phyloP scores from a whole-genome alignment of 768 basidiomycete species.

The Suillus tomentosus region DNA sequence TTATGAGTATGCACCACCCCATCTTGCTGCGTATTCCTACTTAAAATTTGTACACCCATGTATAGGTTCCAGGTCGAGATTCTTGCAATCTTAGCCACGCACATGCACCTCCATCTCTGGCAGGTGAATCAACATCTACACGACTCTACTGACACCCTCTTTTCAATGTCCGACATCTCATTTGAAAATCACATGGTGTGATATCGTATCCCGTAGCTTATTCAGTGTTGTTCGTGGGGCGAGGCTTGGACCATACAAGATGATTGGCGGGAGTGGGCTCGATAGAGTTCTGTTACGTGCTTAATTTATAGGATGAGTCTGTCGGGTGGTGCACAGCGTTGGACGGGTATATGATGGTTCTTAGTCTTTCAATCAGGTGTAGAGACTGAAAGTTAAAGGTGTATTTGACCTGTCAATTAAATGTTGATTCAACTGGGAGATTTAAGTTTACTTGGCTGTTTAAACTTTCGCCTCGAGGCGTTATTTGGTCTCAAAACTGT shows the following conservation, averaged over 20 bases:
- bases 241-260: neutral
- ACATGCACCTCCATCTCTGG: neutral
- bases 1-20: too few relatives aligned
- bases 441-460: constrained; percentile 20
- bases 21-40: too few relatives aligned
- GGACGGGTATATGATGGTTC: constrained; percentile 38
- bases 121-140: neutral
- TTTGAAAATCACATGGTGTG: neutral
- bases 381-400: constrained; percentile 58
- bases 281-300: neutral
- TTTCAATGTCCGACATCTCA: neutral
- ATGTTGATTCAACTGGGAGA: neutral
- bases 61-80: neutral
- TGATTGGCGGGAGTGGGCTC: neutral
- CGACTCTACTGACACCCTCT: neutral
- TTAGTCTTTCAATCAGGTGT: constrained; percentile 73
- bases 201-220: neutral
- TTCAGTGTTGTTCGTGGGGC: neutral
- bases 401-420: constrained; percentile 45
- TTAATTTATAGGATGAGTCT: neutral
- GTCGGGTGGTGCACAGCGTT: too few relatives aligned
- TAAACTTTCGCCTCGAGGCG: too few relatives aligned
- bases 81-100: neutral
- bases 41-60: neutral
- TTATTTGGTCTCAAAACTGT: constrained; percentile 29